Percentiles rank a stretch among this genome's conserved stretches.
phyloP scores from a whole-genome alignment of 345 rosid genomes.

The Arabidopsis arenosa region DNA sequence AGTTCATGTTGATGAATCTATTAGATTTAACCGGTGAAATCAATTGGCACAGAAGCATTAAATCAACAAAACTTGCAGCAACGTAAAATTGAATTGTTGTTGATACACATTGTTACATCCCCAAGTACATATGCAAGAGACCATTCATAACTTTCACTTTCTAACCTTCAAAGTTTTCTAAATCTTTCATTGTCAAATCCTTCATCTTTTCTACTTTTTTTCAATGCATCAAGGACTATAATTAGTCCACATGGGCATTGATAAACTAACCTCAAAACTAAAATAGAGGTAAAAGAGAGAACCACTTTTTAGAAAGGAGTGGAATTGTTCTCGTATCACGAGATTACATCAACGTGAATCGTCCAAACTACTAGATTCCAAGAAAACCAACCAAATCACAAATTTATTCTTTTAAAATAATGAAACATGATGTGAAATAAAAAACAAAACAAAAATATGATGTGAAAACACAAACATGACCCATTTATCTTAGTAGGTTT shows the following conservation, averaged over 20 bases:
- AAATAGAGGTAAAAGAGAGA: not conserved
- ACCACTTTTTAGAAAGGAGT: not conserved
- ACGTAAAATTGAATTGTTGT: not conserved
- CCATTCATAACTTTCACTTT: constrained; percentile 43
- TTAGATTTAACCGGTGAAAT: not conserved
- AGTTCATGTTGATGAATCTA: not conserved
- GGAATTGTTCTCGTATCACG: not conserved
- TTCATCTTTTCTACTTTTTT: constrained; percentile 29
- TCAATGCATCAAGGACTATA: not conserved
- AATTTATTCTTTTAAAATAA: too few species aligned
- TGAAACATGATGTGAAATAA: too few species aligned
- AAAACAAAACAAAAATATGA: too few species aligned
- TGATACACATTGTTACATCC: not conserved
- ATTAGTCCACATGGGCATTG: not conserved
- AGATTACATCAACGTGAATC: not conserved
- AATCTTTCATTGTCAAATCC: constrained; percentile 40
- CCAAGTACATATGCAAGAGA: constrained; percentile 29
- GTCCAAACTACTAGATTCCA: not conserved
- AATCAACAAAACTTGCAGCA: not conserved
- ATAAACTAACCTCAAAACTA: not conserved
- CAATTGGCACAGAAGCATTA: not conserved
- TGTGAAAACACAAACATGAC: not conserved
- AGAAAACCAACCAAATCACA: not conserved
- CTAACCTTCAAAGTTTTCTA: constrained; percentile 45
- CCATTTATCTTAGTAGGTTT: not conserved